Conservation (phyloP, 495 filamentous ascomycete species). For the Collariella sp. region DNA sequence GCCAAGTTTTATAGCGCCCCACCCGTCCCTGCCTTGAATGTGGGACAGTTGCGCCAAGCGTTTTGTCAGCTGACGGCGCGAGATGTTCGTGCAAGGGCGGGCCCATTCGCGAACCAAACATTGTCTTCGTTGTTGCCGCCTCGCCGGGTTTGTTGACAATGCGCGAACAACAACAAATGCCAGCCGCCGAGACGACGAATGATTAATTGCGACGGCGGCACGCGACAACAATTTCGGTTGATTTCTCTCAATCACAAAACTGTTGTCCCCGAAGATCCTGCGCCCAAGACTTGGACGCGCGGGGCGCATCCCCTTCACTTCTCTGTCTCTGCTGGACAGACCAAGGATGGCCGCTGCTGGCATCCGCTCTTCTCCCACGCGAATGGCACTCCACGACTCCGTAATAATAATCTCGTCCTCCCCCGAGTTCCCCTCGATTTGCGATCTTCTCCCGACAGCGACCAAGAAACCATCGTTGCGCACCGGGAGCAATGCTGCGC, state of each 20-base stretch:
- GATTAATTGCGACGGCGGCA: neutral
- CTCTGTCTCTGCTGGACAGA: slow-evolving; percentile 10
- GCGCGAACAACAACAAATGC: neutral
- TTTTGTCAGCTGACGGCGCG: slow-evolving; percentile 23
- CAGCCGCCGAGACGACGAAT: neutral
- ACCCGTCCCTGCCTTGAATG: neutral
- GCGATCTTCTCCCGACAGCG: slow-evolving; percentile 31
- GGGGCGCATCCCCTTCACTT: slow-evolving; percentile 27
- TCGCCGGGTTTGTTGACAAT: slow-evolving; percentile 2
- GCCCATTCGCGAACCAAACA: neutral
- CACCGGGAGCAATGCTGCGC: slow-evolving; percentile 27
- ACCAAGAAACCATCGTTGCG: slow-evolving; percentile 23
- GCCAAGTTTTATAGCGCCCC: slow-evolving; percentile 4
- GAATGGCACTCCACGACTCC: slow-evolving; percentile 18
- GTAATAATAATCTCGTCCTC: slow-evolving; percentile 39
- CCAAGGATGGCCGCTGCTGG: slow-evolving; percentile 31
- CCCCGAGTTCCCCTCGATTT: slow-evolving; percentile 37
- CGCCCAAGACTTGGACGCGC: slow-evolving; percentile 28
- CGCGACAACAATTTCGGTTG: neutral
- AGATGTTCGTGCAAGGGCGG: slow-evolving; percentile 4
- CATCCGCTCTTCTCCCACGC: slow-evolving; percentile 29
- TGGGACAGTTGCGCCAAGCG: neutral
- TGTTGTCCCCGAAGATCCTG: slow-evolving; percentile 1
- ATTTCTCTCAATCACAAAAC: neutral
- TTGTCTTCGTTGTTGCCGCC: neutral